These are phyloP conservation scores for Lepidopterella palustris DNA, from an alignment of 495 filamentous ascomycete species.

Conservation along the genomic window DNA sequence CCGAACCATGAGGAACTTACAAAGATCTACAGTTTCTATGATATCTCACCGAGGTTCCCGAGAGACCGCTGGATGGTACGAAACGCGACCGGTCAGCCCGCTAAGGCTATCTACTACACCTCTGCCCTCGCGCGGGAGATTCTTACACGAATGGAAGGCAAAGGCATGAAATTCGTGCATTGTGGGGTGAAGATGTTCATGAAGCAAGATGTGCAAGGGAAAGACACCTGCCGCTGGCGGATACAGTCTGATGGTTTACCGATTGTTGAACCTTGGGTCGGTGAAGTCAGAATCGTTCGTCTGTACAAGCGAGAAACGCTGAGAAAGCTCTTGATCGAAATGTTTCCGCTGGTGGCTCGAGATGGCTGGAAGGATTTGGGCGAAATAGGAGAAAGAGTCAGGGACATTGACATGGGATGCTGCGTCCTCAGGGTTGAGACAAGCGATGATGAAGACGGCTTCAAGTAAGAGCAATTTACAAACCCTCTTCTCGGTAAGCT, in stretches of 20 bases:
- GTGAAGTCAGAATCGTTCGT: slow-evolving; percentile 64
- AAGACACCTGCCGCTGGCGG: slow-evolving; percentile 77
- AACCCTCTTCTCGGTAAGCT: not conserved
- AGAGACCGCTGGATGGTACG: slow-evolving; percentile 89
- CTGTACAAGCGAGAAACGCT: slow-evolving; percentile 71
- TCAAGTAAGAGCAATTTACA: slow-evolving; percentile 43
- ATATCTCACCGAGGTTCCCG: slow-evolving; percentile 75
- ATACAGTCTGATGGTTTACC: slow-evolving; percentile 90
- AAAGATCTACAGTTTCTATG: slow-evolving; percentile 73
- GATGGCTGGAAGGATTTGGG: slow-evolving; percentile 66
- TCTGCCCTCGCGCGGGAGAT: slow-evolving; percentile 77
- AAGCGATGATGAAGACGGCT: slow-evolving; percentile 59
- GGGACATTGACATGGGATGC: slow-evolving; percentile 79
- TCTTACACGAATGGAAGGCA: slow-evolving; percentile 72
- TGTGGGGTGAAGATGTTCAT: slow-evolving; percentile 98
- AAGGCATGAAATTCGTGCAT: slow-evolving; percentile 90
- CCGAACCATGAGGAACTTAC: slow-evolving; percentile 65
- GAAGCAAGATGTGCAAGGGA: slow-evolving; percentile 85
- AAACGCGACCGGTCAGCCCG: slow-evolving; percentile 73
- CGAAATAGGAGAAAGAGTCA: slow-evolving; percentile 81
- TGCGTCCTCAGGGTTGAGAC: slow-evolving; percentile 80
- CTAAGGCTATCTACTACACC: slow-evolving; percentile 93
- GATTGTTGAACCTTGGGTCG: slow-evolving; percentile 82
- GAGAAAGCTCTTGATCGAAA: slow-evolving; percentile 73
- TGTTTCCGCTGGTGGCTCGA: slow-evolving; percentile 78